Evolutionary conservation across 2,329 filamentous ascomycete genomes (phyloP).

Genomic region (Alternaria sp.): DNA sequence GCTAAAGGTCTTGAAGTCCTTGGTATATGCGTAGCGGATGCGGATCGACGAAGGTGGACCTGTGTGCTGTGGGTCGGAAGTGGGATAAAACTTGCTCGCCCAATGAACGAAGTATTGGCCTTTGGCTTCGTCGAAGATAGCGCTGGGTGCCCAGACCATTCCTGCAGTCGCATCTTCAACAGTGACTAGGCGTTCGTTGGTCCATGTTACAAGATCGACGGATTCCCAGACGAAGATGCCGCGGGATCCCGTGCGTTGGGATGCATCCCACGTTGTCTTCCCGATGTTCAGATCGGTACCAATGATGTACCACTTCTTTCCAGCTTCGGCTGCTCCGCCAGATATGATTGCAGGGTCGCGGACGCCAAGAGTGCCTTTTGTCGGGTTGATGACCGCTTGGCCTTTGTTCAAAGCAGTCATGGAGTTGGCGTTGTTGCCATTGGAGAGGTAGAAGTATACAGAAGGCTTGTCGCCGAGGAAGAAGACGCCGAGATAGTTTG

Average conservation of each 20-base stretch:
- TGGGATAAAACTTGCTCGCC: constrained; percentile 55
- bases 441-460: constrained; percentile 62
- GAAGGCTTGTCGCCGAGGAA: constrained; percentile 62
- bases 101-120: constrained; percentile 58
- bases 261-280: constrained; percentile 60
- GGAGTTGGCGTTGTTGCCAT: constrained; percentile 58
- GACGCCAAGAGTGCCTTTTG: constrained; percentile 59
- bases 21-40: constrained; percentile 63
- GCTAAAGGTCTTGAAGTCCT: constrained; percentile 61
- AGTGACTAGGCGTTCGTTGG: constrained; percentile 54
- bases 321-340: constrained; percentile 55
- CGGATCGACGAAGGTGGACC: constrained; percentile 51
- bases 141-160: constrained; percentile 66
- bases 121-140: constrained; percentile 59
- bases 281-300: constrained; percentile 62
- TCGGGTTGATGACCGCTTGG: constrained; percentile 57
- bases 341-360: constrained; percentile 59
- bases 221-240: constrained; percentile 64
- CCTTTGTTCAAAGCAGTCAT: constrained; percentile 59
- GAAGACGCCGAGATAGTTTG: constrained; percentile 61
- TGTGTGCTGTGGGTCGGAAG: constrained; percentile 57
- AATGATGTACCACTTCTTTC: constrained; percentile 62
- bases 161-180: constrained; percentile 62
- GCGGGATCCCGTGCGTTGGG: constrained; percentile 59
- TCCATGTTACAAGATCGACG: constrained; percentile 59